Evolutionary conservation across 768 basidiomycete genomes (phyloP).

Genomic region (Sarcodon aspratus): DNA sequence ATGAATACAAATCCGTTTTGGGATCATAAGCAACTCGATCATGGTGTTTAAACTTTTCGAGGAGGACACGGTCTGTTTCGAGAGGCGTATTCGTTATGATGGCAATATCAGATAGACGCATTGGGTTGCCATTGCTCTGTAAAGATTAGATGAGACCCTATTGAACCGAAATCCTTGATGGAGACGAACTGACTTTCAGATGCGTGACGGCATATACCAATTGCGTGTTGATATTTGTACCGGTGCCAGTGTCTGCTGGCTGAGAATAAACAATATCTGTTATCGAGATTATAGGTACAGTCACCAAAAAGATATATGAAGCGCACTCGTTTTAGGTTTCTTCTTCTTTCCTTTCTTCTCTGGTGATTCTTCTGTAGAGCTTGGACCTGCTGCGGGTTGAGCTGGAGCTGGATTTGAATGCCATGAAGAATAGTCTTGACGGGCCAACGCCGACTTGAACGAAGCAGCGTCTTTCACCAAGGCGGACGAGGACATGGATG

Average conservation of each 20-base stretch:
- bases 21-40: slow-evolving; percentile 72
- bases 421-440: slow-evolving; percentile 68
- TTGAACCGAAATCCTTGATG: neutral
- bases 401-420: slow-evolving; percentile 47
- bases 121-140: slow-evolving; percentile 50
- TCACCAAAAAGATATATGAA: slow-evolving; percentile 2
- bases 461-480: slow-evolving; percentile 61
- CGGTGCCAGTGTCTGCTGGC: slow-evolving; percentile 76
- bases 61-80: slow-evolving; percentile 54
- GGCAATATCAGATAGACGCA: slow-evolving; percentile 81
- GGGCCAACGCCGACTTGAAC: slow-evolving; percentile 53
- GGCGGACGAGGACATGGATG: slow-evolving; percentile 39
- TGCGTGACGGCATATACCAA: slow-evolving; percentile 75
- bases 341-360: slow-evolving; percentile 45
- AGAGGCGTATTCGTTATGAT: slow-evolving; percentile 72
- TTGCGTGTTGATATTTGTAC: slow-evolving; percentile 77
- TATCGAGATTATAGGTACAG: slow-evolving; percentile 7
- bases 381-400: slow-evolving; percentile 18
- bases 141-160: slow-evolving; percentile 27
- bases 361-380: slow-evolving; percentile 11
- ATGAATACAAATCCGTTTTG: slow-evolving; percentile 78
- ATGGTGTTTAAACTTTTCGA: slow-evolving; percentile 76
- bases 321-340: slow-evolving; percentile 50
- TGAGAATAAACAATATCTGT: slow-evolving; percentile 76
- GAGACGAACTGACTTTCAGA: slow-evolving; percentile 47